A percentile compares a stretch with the other conserved stretches of the same genome.
Conservation (phyloP, 2,329 filamentous ascomycete species). For the Aspergillus sp. region DNA sequence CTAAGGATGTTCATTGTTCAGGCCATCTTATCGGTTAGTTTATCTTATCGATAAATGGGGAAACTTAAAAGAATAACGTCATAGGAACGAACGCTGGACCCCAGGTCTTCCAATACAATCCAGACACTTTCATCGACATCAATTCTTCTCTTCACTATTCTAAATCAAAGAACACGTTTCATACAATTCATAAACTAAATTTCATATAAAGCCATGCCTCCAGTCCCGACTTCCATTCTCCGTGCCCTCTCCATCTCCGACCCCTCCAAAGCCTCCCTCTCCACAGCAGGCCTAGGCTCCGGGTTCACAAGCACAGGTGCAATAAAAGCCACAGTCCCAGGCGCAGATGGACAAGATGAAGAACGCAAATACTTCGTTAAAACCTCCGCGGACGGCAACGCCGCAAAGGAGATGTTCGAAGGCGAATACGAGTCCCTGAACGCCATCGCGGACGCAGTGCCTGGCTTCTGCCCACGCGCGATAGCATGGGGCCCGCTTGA, state of each 20-base stretch:
- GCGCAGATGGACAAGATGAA: conserved; percentile 21
- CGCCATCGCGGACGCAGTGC: conserved; percentile 70
- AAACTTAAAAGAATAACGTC: not conserved
- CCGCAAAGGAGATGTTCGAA: conserved; percentile 44
- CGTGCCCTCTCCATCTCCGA: conserved; percentile 39
- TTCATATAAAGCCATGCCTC: conserved; percentile 24
- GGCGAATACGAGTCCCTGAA: conserved; percentile 84
- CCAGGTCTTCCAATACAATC: not conserved
- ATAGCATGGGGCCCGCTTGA: conserved; percentile 67
- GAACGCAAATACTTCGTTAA: conserved; percentile 43
- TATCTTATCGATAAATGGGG: not conserved
- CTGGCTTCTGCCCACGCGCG: conserved; percentile 72
- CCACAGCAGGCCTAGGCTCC: conserved; percentile 39
- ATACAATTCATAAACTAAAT: not conserved
- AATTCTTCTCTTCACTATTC: not conserved
- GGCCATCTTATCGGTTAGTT: not conserved
- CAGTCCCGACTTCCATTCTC: conserved; percentile 35
- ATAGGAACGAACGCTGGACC: not conserved
- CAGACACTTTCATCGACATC: not conserved
- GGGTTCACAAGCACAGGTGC: conserved; percentile 47
- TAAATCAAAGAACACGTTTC: not conserved
- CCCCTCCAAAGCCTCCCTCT: conserved; percentile 34
- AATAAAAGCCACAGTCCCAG: conserved; percentile 34
- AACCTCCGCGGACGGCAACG: conserved; percentile 31
- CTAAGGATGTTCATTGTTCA: no score